phyloP scores from a whole-genome alignment of 2,329 filamentous ascomycete genomes.

The Aspergillus sp. region DNA sequence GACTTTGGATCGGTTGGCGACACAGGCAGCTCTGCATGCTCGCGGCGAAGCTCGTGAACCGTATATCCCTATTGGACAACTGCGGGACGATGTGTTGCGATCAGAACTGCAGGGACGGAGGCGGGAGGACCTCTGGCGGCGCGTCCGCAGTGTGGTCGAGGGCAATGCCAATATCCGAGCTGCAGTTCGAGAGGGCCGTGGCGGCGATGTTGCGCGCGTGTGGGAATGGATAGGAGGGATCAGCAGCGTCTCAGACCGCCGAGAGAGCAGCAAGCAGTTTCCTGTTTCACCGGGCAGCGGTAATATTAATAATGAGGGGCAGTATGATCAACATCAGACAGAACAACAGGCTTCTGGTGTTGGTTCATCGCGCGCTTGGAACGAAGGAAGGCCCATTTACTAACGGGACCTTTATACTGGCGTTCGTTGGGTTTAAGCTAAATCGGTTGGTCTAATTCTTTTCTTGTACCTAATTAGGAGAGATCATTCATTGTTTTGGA shows the following conservation, averaged over 20 bases:
- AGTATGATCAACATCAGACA: too few relatives aligned
- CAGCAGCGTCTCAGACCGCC: constrained; percentile 33
- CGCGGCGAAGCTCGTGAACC: constrained; percentile 61
- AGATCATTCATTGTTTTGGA: too few relatives aligned
- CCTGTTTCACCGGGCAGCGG: constrained; percentile 4
- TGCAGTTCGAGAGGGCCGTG: constrained; percentile 59
- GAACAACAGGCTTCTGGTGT: too few relatives aligned
- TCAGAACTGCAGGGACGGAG: constrained; percentile 69
- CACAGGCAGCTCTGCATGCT: constrained; percentile 74
- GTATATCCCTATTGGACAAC: constrained; percentile 79
- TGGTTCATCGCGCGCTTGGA: constrained; percentile 26
- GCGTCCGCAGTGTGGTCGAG: constrained; percentile 78
- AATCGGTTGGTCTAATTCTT: too few relatives aligned
- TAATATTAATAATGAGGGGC: too few relatives aligned
- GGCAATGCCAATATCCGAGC: constrained; percentile 85
- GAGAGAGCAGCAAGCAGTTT: constrained; percentile 20
- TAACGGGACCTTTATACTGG: constrained; percentile 10
- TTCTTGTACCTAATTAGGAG: too few relatives aligned
- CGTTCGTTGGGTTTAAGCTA: too few relatives aligned
- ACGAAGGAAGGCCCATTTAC: constrained; percentile 38
- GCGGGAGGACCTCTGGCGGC: constrained; percentile 75
- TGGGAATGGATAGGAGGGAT: constrained; percentile 65
- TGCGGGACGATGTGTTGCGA: constrained; percentile 84
- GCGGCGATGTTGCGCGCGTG: constrained; percentile 52
- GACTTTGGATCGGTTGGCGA: constrained; percentile 75